phyloP scores from a whole-genome alignment of 2,329 filamentous ascomycete species.

The Pseudocercospora ulei region DNA sequence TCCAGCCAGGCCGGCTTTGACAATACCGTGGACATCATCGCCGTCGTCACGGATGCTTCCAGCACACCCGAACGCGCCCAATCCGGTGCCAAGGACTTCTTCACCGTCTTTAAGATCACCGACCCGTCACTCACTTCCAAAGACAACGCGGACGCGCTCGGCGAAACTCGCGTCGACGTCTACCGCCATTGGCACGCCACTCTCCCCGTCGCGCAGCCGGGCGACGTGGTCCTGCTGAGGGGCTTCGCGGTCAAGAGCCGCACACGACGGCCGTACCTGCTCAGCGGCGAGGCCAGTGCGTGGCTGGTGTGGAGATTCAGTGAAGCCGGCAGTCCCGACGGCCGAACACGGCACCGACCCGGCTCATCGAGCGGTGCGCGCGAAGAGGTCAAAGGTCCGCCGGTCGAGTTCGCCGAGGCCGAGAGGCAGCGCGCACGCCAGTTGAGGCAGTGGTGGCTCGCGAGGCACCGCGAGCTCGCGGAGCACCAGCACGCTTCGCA shows the following conservation, averaged over 20 bases:
- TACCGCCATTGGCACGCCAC: conserved; percentile 39
- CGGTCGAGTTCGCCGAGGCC: conserved; percentile 40
- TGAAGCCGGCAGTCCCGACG: conserved; percentile 26
- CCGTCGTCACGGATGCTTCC: conserved; percentile 35
- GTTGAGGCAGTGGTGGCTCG: conserved; percentile 38
- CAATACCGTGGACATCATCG: conserved; percentile 39
- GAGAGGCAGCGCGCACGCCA: conserved; percentile 38
- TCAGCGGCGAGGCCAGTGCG: conserved; percentile 38
- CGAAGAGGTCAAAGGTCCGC: conserved; percentile 42
- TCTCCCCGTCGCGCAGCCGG: conserved; percentile 36
- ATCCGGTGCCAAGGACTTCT: conserved; percentile 39
- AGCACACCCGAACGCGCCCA: conserved; percentile 35
- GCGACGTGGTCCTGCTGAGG: conserved; percentile 41
- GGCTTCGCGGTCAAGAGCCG: conserved; percentile 38
- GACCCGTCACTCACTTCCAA: conserved; percentile 32
- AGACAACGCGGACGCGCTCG: not conserved
- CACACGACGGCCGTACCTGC: conserved; percentile 34
- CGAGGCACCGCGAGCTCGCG: no score
- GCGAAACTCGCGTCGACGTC: conserved; percentile 33
- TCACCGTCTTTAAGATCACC: conserved; percentile 37
- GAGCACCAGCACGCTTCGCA: no score
- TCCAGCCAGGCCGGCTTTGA: conserved; percentile 30
- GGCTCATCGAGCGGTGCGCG: conserved; percentile 16
- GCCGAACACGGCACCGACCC: conserved; percentile 12
- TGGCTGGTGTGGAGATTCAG: conserved; percentile 42